These are phyloP conservation scores for Fonsecaea erecta DNA, from an alignment of 2,329 filamentous ascomycete genomes.

Conservation along the genomic window DNA sequence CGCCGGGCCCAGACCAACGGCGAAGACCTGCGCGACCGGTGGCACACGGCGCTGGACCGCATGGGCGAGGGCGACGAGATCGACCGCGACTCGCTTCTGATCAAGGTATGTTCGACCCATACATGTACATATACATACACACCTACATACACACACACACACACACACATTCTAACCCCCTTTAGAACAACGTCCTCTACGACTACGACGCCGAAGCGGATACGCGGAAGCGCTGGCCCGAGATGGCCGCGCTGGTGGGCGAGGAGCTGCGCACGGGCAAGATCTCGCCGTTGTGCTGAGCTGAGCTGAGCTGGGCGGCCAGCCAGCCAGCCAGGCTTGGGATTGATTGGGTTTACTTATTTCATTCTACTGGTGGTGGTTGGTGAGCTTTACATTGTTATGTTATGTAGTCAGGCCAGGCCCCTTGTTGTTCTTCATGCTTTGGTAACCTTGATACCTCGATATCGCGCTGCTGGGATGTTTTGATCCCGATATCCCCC, in stretches of 20 bases:
- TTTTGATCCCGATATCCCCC: too few relatives aligned
- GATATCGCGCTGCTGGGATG: too few relatives aligned
- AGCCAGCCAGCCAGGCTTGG: too few relatives aligned
- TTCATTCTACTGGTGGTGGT: too few relatives aligned
- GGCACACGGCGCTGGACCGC: constrained; percentile 56
- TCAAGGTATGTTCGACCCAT: constrained; percentile 38
- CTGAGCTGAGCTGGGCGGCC: too few relatives aligned
- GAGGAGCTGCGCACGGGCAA: constrained; percentile 45
- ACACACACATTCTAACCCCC: too few relatives aligned
- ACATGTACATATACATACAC: background rate
- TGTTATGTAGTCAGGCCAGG: too few relatives aligned
- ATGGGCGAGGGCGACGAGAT: constrained; percentile 54
- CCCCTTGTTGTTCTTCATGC: too few relatives aligned
- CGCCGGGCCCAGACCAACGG: constrained; percentile 55
- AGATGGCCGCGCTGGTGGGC: constrained; percentile 46
- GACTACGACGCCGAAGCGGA: constrained; percentile 55
- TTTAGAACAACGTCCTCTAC: constrained; percentile 54
- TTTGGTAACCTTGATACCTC: too few relatives aligned
- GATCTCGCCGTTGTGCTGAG: constrained; percentile 47
- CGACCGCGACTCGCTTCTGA: constrained; percentile 54
- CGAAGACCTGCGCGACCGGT: constrained; percentile 54
- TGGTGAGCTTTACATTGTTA: too few relatives aligned
- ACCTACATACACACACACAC: too few relatives aligned
- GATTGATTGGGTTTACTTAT: too few relatives aligned
- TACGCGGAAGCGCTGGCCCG: constrained; percentile 49